Evolutionary conservation across 208 protist genomes (phyloP).

Genomic region (Vickermania spadyakhi): DNA sequence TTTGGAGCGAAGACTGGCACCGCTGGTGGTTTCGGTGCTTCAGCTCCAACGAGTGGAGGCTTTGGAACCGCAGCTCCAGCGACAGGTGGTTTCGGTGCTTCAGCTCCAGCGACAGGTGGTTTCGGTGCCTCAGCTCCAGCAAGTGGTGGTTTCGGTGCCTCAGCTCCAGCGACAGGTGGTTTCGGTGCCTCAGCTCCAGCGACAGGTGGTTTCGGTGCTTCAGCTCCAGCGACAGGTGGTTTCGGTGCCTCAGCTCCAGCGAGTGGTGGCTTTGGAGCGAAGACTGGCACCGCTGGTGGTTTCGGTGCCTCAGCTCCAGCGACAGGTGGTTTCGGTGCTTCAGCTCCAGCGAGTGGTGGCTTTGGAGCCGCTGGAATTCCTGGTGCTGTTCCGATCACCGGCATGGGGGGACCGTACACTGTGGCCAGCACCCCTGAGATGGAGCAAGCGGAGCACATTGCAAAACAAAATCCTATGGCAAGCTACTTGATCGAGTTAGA

Average conservation of each 20-base stretch:
- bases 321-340: constrained; percentile 7
- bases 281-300: constrained; percentile 4
- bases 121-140: constrained; percentile 6
- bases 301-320: constrained; percentile 12
- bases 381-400: not conserved
- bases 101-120: not conserved
- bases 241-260: constrained; percentile 9
- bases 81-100: constrained; percentile 14
- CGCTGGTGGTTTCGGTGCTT: constrained; percentile 2
- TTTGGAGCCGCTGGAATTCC: constrained; percentile 3
- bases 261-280: constrained; percentile 5
- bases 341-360: constrained; percentile 8
- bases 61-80: constrained; percentile 9
- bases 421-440: not conserved
- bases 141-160: constrained; percentile 13
- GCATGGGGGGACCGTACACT: not conserved
- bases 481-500: constrained; percentile 58
- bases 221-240: not conserved
- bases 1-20: not conserved
- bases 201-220: not conserved
- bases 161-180: constrained; percentile 3
- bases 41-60: not conserved
- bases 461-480: constrained; percentile 35
- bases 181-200: constrained; percentile 9
- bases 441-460: constrained; percentile 24